Percentiles rank a stretch among this genome's conserved stretches.
phyloP scores from a whole-genome alignment of 176 grass and related monocot species.

The Triticum dicoccoides region DNA sequence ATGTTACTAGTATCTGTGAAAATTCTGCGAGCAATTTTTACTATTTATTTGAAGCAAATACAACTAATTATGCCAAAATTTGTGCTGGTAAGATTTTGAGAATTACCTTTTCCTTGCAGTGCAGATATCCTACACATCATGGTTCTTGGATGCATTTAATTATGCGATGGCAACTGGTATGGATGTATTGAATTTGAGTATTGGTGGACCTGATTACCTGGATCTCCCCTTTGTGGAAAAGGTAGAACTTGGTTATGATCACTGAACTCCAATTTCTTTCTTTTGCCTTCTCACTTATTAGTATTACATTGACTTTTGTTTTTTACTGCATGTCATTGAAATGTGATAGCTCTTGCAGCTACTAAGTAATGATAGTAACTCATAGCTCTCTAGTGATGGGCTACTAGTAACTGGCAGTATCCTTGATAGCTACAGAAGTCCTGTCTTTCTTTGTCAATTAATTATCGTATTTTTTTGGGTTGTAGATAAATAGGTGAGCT shows the following conservation, averaged over 20 bases:
- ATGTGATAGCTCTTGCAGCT: background rate
- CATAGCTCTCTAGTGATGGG: background rate
- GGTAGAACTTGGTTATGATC: constrained; percentile 41
- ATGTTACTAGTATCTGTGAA: background rate
- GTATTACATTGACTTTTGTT: background rate
- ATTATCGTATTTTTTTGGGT: constrained; percentile 1
- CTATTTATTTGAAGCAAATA: background rate
- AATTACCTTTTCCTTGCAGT: constrained; percentile 76
- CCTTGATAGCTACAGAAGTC: background rate
- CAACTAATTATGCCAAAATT: constrained; percentile 6
- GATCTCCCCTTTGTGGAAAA: constrained; percentile 99
- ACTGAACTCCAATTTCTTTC: background rate
- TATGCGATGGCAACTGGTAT: constrained; percentile 93
- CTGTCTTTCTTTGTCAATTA: background rate
- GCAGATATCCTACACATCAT: constrained; percentile 99
- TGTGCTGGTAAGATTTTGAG: constrained; percentile 76
- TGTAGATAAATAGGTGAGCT: background rate
- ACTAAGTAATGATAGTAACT: background rate
- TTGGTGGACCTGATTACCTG: constrained; percentile 91
- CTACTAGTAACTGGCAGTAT: background rate
- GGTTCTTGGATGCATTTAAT: constrained; percentile 99
- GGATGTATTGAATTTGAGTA: constrained; percentile 99
- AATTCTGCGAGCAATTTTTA: background rate
- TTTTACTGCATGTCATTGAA: background rate
- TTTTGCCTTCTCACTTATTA: background rate